Conservation (phyloP, 176 grass and related monocot species). For the Carex scoparia region DNA sequence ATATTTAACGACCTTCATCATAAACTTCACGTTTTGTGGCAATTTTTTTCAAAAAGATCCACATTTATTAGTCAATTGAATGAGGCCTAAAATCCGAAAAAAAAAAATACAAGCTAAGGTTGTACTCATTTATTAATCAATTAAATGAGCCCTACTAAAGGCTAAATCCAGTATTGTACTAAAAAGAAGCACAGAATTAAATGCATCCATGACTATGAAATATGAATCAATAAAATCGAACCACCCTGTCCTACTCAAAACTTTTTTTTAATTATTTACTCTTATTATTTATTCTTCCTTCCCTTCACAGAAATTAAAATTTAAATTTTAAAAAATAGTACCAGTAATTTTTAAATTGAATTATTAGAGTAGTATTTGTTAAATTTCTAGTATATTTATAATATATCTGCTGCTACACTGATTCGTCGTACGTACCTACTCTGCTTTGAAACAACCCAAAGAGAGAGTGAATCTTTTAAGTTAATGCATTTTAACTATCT, state of each 20-base stretch:
- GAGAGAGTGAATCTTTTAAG: not conserved
- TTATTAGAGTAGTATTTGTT: not conserved
- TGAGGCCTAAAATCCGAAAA: not conserved
- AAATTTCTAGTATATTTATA: not conserved
- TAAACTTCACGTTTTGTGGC: not conserved
- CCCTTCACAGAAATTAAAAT: not conserved
- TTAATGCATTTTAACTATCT: too few species aligned
- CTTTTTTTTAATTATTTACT: not conserved
- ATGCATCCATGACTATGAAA: not conserved
- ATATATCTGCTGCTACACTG: not conserved
- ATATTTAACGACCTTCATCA: not conserved
- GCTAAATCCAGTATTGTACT: not conserved
- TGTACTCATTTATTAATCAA: not conserved
- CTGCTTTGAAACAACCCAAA: not conserved
- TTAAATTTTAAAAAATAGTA: not conserved
- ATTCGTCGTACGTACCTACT: not conserved
- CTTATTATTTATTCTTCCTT: not conserved
- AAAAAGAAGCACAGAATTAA: not conserved
- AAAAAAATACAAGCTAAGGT: too few species aligned
- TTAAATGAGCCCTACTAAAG: not conserved
- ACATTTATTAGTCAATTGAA: conserved; percentile 7
- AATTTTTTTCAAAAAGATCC: not conserved
- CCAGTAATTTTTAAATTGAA: not conserved
- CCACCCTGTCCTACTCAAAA: not conserved
- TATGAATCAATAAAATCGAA: not conserved